Percentiles rank a stretch among this genome's conserved stretches.
Conservation (phyloP, 2,329 filamentous ascomycete genomes). For the Aspergillus sp. region DNA sequence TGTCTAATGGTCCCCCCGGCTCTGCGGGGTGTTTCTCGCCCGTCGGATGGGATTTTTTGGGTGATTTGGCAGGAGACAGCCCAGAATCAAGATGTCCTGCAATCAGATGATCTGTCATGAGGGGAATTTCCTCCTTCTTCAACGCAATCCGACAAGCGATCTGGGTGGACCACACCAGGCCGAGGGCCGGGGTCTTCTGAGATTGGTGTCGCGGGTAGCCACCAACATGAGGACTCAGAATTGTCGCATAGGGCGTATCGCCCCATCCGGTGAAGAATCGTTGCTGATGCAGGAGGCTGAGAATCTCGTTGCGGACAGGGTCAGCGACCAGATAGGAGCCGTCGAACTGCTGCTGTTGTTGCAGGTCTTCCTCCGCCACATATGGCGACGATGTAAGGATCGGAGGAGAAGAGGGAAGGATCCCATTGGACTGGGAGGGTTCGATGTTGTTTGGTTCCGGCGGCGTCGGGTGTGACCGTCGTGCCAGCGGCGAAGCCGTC, state of each 20-base stretch:
- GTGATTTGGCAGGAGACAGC: background rate
- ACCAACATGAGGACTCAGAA: constrained; percentile 10
- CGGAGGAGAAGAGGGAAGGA: constrained; percentile 24
- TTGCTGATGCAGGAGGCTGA: constrained; percentile 84
- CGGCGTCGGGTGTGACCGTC: constrained; percentile 1
- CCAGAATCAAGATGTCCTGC: background rate
- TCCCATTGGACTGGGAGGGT: constrained; percentile 13
- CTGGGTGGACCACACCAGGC: constrained; percentile 88
- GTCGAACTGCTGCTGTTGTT: constrained; percentile 19
- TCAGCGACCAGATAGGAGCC: constrained; percentile 39
- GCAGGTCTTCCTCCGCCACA: constrained; percentile 24
- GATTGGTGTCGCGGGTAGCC: constrained; percentile 31
- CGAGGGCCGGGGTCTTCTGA: constrained; percentile 78
- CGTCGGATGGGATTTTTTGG: too few species aligned
- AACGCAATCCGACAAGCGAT: constrained; percentile 78
- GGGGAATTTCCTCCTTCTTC: constrained; percentile 63
- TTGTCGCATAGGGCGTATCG: constrained; percentile 50
- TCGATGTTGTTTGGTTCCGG: constrained; percentile 13
- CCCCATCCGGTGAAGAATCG: constrained; percentile 96
- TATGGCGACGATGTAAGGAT: constrained; percentile 27
- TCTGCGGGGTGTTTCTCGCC: too few species aligned
- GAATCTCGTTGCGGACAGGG: constrained; percentile 47
- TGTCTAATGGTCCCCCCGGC: background rate
- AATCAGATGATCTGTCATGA: background rate
- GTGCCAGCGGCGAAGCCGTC: constrained; percentile 20